phyloP scores from a whole-genome alignment of 2,329 filamentous ascomycete species.

The Ustulina deusta region DNA sequence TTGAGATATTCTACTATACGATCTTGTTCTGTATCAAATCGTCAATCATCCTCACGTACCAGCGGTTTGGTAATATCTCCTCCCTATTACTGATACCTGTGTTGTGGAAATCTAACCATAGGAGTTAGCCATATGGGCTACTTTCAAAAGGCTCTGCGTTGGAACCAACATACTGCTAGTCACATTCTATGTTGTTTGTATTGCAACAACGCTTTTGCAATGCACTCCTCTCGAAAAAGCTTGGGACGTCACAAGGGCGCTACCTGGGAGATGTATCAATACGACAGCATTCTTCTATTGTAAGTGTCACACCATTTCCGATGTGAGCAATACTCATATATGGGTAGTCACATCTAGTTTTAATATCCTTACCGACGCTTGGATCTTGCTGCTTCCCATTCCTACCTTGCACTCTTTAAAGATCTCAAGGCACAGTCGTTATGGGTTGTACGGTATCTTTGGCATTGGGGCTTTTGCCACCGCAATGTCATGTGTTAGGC shows the following conservation, averaged over 20 bases:
- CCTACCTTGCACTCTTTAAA: constrained; percentile 58
- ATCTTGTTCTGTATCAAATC: constrained; percentile 57
- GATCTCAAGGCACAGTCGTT: constrained; percentile 61
- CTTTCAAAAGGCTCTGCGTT: constrained; percentile 50
- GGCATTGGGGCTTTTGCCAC: constrained; percentile 55
- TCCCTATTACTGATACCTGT: neutral
- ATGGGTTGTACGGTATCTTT: constrained; percentile 62
- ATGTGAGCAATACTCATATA: constrained; percentile 1
- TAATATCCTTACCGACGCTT: constrained; percentile 62
- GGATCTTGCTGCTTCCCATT: constrained; percentile 60
- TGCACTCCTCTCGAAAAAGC: constrained; percentile 57
- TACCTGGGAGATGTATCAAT: constrained; percentile 56
- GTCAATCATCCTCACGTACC: constrained; percentile 60
- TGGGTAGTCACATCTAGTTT: constrained; percentile 55
- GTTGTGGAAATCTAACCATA: constrained; percentile 1
- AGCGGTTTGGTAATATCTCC: constrained; percentile 56
- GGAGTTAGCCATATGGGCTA: constrained; percentile 40
- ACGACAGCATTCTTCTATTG: constrained; percentile 58
- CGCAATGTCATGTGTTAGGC: constrained; percentile 54
- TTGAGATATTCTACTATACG: constrained; percentile 58
- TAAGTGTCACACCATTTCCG: constrained; percentile 39
- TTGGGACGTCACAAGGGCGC: constrained; percentile 54
- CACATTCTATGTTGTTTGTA: constrained; percentile 57
- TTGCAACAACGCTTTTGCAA: constrained; percentile 56
- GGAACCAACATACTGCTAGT: constrained; percentile 55